Base-by-base conservation (phyloP, 2,329 filamentous ascomycete species). In the Cercospora citrullina region DNA sequence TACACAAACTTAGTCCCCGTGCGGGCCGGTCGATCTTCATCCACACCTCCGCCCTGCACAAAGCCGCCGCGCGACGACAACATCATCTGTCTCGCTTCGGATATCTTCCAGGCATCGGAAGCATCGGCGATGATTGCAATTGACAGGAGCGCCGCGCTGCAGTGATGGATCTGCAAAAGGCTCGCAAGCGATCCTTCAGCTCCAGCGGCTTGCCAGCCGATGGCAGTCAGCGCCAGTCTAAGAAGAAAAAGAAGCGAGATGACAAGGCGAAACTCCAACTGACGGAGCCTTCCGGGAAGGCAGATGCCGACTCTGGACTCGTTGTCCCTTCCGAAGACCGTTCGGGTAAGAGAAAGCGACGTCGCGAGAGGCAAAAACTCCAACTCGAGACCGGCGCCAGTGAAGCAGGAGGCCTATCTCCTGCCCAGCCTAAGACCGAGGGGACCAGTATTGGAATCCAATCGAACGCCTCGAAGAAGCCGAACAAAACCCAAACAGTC, bases 121-220 rank as follows among this genome's bases (percentile, higher is more conserved):
- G 30, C 23, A 28, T 23, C 28, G 48, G 48, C 23, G 16, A 55
- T 55, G 23, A 55, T 9, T 26, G 4, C 14, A 9, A 55, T 51
- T 14, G 42, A 21, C 3, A 51, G 26, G 55, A 23, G 21, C n/a
- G 18, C 14, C 39, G 42, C 21, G 39, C 42, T 18, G 39, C 60
- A 30, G 18, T 8, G 9, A 62, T 62, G 60, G 39, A 62, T 18
- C 10, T 18, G n/a, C 33, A 21, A 14, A 10, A 51, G 30, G 23
- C 60, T 21, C 60, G 33, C 14, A 62, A 62, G 42, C 60, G 60
- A 23, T 62, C 60, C 14, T 62, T 62, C 60, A 48, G 60, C 42
- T 30, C 39, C 23, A 62, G 39, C 30, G 60, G 36, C 33, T 62
- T 48, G 23, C 21, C 39, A 42, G 36, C 36, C 12, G 16, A 26